Conservation (phyloP, 768 basidiomycete genomes). For the Boletellus ananas region DNA sequence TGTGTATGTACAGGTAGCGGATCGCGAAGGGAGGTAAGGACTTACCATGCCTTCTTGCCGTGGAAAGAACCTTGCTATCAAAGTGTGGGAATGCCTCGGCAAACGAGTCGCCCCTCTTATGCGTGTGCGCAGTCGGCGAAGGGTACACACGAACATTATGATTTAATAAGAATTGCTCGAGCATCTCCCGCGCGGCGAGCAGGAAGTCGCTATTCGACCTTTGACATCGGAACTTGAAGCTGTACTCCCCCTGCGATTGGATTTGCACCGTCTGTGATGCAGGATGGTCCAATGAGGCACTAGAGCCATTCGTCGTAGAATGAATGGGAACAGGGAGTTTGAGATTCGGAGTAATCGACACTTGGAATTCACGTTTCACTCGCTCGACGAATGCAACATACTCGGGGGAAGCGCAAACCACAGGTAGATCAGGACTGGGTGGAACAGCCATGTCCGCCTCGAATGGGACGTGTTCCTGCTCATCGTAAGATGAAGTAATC, state of each 20-base stretch:
- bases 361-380: slow-evolving; percentile 91
- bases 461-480: slow-evolving; percentile 91
- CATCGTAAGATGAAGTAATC: slow-evolving; percentile 2
- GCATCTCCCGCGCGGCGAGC: slow-evolving; percentile 82
- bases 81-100: slow-evolving; percentile 96
- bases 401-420: slow-evolving; percentile 73
- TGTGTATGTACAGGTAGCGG: slow-evolving; percentile 30
- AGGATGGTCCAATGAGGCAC: slow-evolving; percentile 48
- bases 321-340: slow-evolving; percentile 40
- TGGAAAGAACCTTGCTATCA: slow-evolving; percentile 88
- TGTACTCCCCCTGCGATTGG: slow-evolving; percentile 54
- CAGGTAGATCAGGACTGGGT: slow-evolving; percentile 72
- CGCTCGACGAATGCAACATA: slow-evolving; percentile 84
- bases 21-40: slow-evolving; percentile 2
- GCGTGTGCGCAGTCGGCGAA: slow-evolving; percentile 70
- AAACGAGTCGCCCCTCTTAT: slow-evolving; percentile 88
- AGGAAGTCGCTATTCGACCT: slow-evolving; percentile 93
- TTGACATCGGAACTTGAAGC: slow-evolving; percentile 96
- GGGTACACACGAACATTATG: slow-evolving; percentile 84
- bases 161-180: slow-evolving; percentile 85
- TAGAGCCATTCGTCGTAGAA: slow-evolving; percentile 45
- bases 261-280: slow-evolving; percentile 16
- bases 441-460: slow-evolving; percentile 94
- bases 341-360: slow-evolving; percentile 81
- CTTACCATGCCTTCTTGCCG: slow-evolving; percentile 64